Evolutionary conservation across 768 basidiomycete genomes (phyloP).

Genomic region (Termitomyces sp.): DNA sequence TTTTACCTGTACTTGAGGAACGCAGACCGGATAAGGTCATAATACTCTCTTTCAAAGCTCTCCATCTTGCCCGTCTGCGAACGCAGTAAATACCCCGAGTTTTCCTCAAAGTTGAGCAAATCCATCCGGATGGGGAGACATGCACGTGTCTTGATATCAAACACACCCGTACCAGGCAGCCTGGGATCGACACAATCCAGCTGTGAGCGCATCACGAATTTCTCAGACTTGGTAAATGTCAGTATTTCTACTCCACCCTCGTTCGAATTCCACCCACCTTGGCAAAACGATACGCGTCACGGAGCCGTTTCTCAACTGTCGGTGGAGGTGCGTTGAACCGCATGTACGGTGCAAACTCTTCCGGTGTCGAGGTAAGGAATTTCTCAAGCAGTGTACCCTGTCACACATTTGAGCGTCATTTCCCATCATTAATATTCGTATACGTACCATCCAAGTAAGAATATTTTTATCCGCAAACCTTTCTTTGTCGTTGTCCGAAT

Average conservation of each 20-base stretch:
- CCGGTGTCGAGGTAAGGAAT: slow-evolving; percentile 63
- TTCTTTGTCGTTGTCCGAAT: slow-evolving; percentile 42
- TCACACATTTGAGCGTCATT: neutral
- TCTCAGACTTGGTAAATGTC: slow-evolving; percentile 34
- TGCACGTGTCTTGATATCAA: slow-evolving; percentile 95
- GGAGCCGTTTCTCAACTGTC: slow-evolving; percentile 19
- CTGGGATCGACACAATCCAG: slow-evolving; percentile 80
- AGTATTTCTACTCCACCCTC: neutral
- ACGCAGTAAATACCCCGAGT: slow-evolving; percentile 73
- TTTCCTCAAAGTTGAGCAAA: slow-evolving; percentile 77
- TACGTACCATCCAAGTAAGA: slow-evolving; percentile 67
- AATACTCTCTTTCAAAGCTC: slow-evolving; percentile 92
- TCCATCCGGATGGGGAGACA: slow-evolving; percentile 82
- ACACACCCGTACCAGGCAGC: slow-evolving; percentile 86
- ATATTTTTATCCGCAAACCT: slow-evolving; percentile 56
- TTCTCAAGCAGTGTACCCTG: slow-evolving; percentile 90
- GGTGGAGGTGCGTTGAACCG: slow-evolving; percentile 30
- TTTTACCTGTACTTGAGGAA: slow-evolving; percentile 88
- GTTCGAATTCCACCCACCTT: slow-evolving; percentile 43
- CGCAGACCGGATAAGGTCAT: slow-evolving; percentile 89
- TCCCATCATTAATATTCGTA: neutral
- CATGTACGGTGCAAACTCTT: slow-evolving; percentile 56
- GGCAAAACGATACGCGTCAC: slow-evolving; percentile 85
- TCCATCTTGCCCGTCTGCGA: slow-evolving; percentile 55
- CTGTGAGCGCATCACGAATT: slow-evolving; percentile 91